Conservation (phyloP, 1,284 basidiomycete genomes). For the Mrakiaceae sp. region DNA sequence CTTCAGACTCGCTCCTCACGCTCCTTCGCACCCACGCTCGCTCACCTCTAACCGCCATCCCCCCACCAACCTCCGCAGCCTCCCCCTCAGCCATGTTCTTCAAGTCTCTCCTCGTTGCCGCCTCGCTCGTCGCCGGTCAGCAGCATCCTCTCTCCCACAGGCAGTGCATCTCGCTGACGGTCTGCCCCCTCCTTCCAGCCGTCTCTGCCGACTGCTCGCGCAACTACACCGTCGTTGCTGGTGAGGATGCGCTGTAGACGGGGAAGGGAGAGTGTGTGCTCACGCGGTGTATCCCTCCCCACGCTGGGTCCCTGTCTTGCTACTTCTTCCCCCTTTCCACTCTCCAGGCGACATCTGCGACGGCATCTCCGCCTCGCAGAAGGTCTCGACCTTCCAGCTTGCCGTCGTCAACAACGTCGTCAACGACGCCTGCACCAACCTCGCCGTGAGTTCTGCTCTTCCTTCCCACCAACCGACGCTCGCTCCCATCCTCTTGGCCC, state of each 20-base stretch:
- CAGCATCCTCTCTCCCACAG: background rate
- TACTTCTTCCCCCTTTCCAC: too few species aligned
- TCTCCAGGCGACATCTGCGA: conserved; percentile 32
- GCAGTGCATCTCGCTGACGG: background rate
- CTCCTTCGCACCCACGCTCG: background rate
- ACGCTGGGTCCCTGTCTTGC: too few species aligned
- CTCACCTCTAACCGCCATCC: background rate
- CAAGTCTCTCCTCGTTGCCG: conserved; percentile 1
- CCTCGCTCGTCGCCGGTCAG: conserved; percentile 9
- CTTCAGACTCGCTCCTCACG: too few species aligned
- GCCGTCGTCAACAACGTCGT: conserved; percentile 33
- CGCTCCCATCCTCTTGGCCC: too few species aligned
- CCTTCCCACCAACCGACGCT: background rate
- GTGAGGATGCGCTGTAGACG: conserved; percentile 3
- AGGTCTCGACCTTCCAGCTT: conserved; percentile 37
- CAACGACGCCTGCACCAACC: conserved; percentile 35
- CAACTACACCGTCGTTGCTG: conserved; percentile 29
- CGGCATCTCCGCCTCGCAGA: conserved; percentile 33
- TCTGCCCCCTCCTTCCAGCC: conserved; percentile 1
- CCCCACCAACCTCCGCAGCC: background rate
- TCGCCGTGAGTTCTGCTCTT: conserved; percentile 17
- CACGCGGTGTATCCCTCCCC: too few species aligned
- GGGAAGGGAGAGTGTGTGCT: too few species aligned
- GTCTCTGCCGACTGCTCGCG: conserved; percentile 32
- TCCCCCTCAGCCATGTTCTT: conserved; percentile 3